Conservation (phyloP, 164 flowering plant genomes). For the Hamamelis virginiana region DNA sequence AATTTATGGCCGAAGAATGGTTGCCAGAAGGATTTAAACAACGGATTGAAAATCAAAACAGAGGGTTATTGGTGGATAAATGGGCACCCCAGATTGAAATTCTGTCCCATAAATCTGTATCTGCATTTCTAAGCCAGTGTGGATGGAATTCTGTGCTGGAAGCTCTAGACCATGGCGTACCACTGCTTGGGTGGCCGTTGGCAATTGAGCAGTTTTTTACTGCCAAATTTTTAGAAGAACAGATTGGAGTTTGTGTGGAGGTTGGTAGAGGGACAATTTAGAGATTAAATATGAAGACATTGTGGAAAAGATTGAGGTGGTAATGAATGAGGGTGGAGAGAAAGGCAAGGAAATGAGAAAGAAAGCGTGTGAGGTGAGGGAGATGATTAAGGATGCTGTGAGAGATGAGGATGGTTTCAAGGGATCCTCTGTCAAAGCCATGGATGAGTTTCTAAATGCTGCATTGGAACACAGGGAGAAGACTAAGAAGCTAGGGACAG, state of each 20-base stretch:
- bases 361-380: constrained; percentile 31
- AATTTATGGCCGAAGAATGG: constrained; percentile 8
- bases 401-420: constrained; percentile 31
- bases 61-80: constrained; percentile 35
- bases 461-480: not conserved
- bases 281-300: constrained; percentile 40
- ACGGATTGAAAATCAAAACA: constrained; percentile 19
- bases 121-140: constrained; percentile 47
- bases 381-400: constrained; percentile 30
- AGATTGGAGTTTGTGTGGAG: constrained; percentile 57
- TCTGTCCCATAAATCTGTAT: constrained; percentile 33
- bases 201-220: constrained; percentile 55
- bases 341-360: constrained; percentile 35
- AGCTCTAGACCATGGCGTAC: constrained; percentile 42
- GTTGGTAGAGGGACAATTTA: constrained; percentile 46
- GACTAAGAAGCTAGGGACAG: too few species aligned
- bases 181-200: constrained; percentile 56
- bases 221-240: constrained; percentile 36
- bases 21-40: constrained; percentile 46
- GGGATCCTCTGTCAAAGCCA: constrained; percentile 34
- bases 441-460: constrained; percentile 28
- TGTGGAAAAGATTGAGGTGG: constrained; percentile 33
- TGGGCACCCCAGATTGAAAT: constrained; percentile 65
- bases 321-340: constrained; percentile 37
- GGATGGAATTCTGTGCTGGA: constrained; percentile 68